Evolutionary conservation across 768 basidiomycete species (phyloP).

Genomic region (Filobasidium floriforme): DNA sequence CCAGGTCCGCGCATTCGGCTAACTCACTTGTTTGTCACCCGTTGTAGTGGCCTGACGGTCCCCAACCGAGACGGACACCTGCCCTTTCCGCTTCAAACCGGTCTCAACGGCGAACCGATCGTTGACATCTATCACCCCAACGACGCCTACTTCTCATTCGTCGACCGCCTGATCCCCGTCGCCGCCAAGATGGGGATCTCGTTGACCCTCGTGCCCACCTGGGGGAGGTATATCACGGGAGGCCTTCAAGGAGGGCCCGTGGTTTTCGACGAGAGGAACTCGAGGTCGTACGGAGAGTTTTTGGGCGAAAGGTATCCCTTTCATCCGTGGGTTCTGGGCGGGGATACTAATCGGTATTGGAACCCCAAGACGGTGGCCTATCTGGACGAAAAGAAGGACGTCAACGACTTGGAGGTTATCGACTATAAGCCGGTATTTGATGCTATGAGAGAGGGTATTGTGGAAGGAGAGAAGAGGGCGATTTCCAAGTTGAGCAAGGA

Average conservation of each 20-base stretch:
- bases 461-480: neutral
- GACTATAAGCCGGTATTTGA: neutral
- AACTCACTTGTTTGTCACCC: too few species aligned
- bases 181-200: slow-evolving; percentile 16
- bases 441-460: neutral
- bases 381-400: neutral
- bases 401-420: neutral
- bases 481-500: neutral
- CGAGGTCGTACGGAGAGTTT: slow-evolving; percentile 19
- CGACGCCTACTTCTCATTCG: slow-evolving; percentile 21
- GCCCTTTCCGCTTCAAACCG: neutral
- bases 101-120: neutral
- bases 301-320: slow-evolving; percentile 27
- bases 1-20: too few species aligned
- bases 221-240: slow-evolving; percentile 25
- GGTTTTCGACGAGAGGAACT: slow-evolving; percentile 17
- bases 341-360: slow-evolving; percentile 24
- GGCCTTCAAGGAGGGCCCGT: slow-evolving; percentile 21
- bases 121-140: slow-evolving; percentile 20
- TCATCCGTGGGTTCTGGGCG: slow-evolving; percentile 23
- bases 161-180: slow-evolving; percentile 18
- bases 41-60: neutral
- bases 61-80: neutral
- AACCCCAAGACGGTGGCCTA: slow-evolving; percentile 2
- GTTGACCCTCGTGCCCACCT: slow-evolving; percentile 19